A percentile compares a stretch with the other conserved stretches of the same genome.
Conservation (phyloP, 73 alveolate species). For the Tetrahymena borealis region DNA sequence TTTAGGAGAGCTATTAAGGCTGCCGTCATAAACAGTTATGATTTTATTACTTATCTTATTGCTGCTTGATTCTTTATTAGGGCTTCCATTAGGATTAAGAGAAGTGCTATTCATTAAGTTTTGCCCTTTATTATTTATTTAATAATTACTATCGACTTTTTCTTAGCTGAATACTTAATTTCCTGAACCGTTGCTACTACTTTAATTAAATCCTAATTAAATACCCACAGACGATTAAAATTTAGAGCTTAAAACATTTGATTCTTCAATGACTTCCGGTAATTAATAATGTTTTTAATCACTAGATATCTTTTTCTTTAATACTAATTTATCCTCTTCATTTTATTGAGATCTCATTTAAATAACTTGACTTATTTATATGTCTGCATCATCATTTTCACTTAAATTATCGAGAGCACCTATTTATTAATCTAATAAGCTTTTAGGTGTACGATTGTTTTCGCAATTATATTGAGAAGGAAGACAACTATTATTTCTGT, state of each 20-base stretch:
- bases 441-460: neutral
- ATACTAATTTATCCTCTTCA: neutral
- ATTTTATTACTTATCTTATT: too few species aligned
- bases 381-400: neutral
- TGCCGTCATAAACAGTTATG: too few species aligned
- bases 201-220: neutral
- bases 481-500: neutral
- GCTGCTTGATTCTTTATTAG: too few species aligned
- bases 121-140: neutral
- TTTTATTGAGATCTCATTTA: neutral
- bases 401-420: neutral
- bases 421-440: neutral
- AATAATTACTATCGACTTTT: neutral
- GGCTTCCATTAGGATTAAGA: neutral
- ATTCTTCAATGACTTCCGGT: neutral
- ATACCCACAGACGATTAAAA: neutral
- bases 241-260: neutral
- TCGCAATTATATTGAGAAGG: too few species aligned
- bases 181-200: neutral
- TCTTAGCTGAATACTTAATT: neutral
- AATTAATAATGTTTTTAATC: neutral
- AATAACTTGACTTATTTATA: neutral
- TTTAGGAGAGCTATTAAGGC: too few species aligned
- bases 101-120: neutral
- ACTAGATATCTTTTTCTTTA: neutral